A percentile compares a stretch with the other conserved stretches of the same genome.
Conservation (phyloP, 345 rosid species). For the thale cress (Arabidopsis thaliana) region TAIR10.1 NC_003075.7:7436001-7436500, state of each 20-base stretch:
- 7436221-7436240: neutral
- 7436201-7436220: neutral
- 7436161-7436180: neutral
- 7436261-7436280: neutral
- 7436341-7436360: neutral
- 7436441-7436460: constrained; percentile 26
- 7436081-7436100: no score
- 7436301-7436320: neutral
- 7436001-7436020: no score
- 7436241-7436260: neutral
- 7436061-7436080: no score
- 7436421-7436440: constrained; percentile 6
- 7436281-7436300: neutral
- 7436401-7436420: constrained; percentile 5
- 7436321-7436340: neutral
- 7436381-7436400: neutral
- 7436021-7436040: no score
- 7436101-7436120: no score
- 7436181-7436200: neutral
- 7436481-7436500: constrained; percentile 12
- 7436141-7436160: neutral
- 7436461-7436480: constrained; percentile 33
- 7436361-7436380: neutral
- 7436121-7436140: no score
- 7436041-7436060: no score